These are phyloP conservation scores for Nitzschia sp. DNA, from an alignment of 108 stramenopile genomes.

Conservation along the genomic window DNA sequence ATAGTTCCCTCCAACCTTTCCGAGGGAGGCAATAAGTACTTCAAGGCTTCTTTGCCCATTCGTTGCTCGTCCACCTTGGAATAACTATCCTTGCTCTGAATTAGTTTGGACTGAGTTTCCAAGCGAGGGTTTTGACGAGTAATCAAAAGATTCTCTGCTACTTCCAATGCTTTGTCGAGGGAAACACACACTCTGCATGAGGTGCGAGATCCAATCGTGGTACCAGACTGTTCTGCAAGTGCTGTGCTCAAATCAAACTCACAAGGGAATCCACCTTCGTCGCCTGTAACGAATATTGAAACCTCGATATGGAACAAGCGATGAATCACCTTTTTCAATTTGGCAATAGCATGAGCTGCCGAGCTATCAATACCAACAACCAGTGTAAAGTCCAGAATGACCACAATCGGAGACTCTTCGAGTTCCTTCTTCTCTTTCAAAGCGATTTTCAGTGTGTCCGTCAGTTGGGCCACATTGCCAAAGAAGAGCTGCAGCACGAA, in stretches of 20 bases:
- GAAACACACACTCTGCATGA: slow-evolving; percentile 50
- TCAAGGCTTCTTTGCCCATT: slow-evolving; percentile 12
- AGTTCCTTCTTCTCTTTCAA: slow-evolving; percentile 38
- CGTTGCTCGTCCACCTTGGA: too few species aligned
- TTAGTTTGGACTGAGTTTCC: not conserved
- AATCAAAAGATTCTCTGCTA: slow-evolving; percentile 71
- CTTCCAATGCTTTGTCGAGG: slow-evolving; percentile 64
- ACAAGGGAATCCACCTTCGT: slow-evolving; percentile 66
- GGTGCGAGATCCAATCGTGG: not conserved
- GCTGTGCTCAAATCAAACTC: slow-evolving; percentile 55
- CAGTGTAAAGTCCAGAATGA: slow-evolving; percentile 72
- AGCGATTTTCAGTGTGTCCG: slow-evolving; percentile 50
- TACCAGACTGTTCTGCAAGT: slow-evolving; percentile 16
- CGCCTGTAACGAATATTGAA: slow-evolving; percentile 65
- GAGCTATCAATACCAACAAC: slow-evolving; percentile 79
- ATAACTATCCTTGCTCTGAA: slow-evolving; percentile 30
- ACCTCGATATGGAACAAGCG: slow-evolving; percentile 49
- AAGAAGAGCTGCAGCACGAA: slow-evolving; percentile 36
- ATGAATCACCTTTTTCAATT: slow-evolving; percentile 57
- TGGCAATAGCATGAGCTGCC: slow-evolving; percentile 69
- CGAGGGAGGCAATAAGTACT: slow-evolving; percentile 37
- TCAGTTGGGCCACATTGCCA: slow-evolving; percentile 46
- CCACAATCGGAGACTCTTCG: slow-evolving; percentile 46
- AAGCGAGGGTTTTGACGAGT: slow-evolving; percentile 44
- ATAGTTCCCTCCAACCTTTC: slow-evolving; percentile 12